phyloP scores from a whole-genome alignment of 1,139 yeast genomes.

The Sugiyamaella pinicola region DNA sequence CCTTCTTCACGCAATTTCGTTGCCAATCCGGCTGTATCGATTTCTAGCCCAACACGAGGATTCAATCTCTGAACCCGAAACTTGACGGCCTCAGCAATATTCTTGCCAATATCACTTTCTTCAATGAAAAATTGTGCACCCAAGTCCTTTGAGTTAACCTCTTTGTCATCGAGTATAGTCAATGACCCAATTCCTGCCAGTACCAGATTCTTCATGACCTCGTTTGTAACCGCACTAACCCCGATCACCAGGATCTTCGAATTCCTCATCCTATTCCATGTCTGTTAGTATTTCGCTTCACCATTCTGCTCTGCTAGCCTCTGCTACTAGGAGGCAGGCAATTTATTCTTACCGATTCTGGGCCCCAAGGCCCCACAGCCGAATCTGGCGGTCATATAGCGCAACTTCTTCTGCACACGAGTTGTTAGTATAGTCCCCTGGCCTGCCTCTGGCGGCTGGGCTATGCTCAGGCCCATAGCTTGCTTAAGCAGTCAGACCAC shows the following conservation, averaged over 20 bases:
- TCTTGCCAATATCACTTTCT: slow-evolving; percentile 43
- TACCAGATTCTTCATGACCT: slow-evolving; percentile 79
- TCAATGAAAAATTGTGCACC: slow-evolving; percentile 78
- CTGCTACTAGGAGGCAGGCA: too few species aligned
- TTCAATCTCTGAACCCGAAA: slow-evolving; percentile 69
- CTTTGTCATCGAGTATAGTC: slow-evolving; percentile 64
- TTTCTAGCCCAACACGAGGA: slow-evolving; percentile 61
- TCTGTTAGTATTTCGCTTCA: neutral
- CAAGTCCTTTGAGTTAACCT: slow-evolving; percentile 63
- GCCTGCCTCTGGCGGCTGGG: too few species aligned
- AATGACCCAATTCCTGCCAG: slow-evolving; percentile 86
- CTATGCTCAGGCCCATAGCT: too few species aligned
- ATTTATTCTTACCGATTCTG: slow-evolving; percentile 53
- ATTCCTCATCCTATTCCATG: slow-evolving; percentile 57
- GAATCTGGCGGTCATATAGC: slow-evolving; percentile 88
- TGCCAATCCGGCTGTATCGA: slow-evolving; percentile 34
- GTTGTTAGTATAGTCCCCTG: slow-evolving; percentile 10
- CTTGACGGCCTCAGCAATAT: slow-evolving; percentile 53
- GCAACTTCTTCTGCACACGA: slow-evolving; percentile 70
- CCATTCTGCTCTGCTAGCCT: neutral
- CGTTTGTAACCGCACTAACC: slow-evolving; percentile 74
- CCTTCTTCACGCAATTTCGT: slow-evolving; percentile 36
- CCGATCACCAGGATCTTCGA: slow-evolving; percentile 71
- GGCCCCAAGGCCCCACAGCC: slow-evolving; percentile 96
- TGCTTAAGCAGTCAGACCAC: too few species aligned